Evolutionary conservation across 192 early-diverging fungal genomes (phyloP), one percentile per base, ranked within the genome.

Genomic region (Podila epicladia): DNA sequence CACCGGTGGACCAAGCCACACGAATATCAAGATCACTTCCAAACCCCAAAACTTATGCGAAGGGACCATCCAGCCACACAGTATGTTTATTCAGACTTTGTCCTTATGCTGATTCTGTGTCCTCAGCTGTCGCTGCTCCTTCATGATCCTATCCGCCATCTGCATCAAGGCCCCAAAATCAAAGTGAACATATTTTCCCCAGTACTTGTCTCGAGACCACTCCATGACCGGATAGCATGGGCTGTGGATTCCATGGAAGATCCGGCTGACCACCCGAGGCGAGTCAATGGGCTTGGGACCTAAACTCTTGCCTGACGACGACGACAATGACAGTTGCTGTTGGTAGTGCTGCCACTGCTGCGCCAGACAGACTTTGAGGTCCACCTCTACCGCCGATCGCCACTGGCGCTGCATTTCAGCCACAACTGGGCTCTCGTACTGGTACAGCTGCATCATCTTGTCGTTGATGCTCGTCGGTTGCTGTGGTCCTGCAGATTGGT

Each of bases 101-200:
- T 45, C 41, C 41, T 45, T 45, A 11, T 45, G 13, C 41, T 45
- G 41, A 45, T 4, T 15, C 15, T 15, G 41, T 45, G 41, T 11
- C 41, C 41, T 45, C 15, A 63, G 64, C 38, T 48, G 35, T 4
- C 77, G 53, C 49, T 69, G 70, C 20, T 69, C 71, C 49, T 80
- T 72, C 9, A 65, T 51, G 45, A 80, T 80, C 22, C 65, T 17
- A 5, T 72, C 71, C 7, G 77, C 70, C 77, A 80, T 80, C 4
- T 62, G 77, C 77, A 80, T 80, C 62, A 80, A 19, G 35, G 72
- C 62, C 9, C 65, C 70, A 55, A 80, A 80, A 49, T 80, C 77
- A 73, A 71, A 80, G 38, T 80, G 77, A 29, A 80, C 51, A 32
- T 72, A 73, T 61, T 73, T 80, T 8, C 66, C 65, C 77, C 77